Conservation (phyloP, 257 asterid genomes). For the Galeopsis tetrahit region DNA sequence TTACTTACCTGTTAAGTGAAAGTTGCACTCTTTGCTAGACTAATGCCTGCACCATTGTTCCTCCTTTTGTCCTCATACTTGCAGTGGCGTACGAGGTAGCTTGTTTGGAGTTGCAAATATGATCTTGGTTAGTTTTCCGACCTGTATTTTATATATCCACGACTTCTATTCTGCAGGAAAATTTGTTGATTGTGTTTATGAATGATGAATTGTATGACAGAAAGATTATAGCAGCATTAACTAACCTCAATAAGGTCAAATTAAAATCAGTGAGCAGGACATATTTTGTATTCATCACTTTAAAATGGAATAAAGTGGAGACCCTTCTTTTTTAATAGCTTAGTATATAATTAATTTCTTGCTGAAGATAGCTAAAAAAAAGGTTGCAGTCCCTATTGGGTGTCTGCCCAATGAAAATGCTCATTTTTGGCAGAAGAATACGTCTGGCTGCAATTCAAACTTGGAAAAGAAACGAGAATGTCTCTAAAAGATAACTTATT, state of each 20-base stretch:
- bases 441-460: conserved; percentile 6
- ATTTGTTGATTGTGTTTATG: conserved; percentile 22
- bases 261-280: conserved; percentile 9
- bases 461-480: not conserved
- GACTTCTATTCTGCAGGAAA: conserved; percentile 18
- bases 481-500: not conserved
- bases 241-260: conserved; percentile 6
- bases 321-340: conserved; percentile 5
- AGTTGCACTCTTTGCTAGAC: conserved; percentile 24
- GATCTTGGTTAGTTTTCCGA: conserved; percentile 77
- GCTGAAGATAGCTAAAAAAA: not conserved
- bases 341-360: not conserved
- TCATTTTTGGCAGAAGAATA: not conserved
- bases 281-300: conserved; percentile 8
- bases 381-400: conserved; percentile 9
- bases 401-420: conserved; percentile 2
- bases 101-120: conserved; percentile 89
- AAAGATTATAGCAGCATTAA: not conserved
- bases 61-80: conserved; percentile 42
- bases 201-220: not conserved
- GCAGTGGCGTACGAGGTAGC: conserved; percentile 89
- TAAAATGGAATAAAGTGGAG: conserved; percentile 11
- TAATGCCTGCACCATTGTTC: conserved; percentile 36
- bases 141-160: conserved; percentile 16
- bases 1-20: conserved; percentile 12